Percentiles rank a stretch among this genome's conserved stretches.
Evolutionary conservation across 768 basidiomycete genomes (phyloP).

Genomic region (Imleria badia): DNA sequence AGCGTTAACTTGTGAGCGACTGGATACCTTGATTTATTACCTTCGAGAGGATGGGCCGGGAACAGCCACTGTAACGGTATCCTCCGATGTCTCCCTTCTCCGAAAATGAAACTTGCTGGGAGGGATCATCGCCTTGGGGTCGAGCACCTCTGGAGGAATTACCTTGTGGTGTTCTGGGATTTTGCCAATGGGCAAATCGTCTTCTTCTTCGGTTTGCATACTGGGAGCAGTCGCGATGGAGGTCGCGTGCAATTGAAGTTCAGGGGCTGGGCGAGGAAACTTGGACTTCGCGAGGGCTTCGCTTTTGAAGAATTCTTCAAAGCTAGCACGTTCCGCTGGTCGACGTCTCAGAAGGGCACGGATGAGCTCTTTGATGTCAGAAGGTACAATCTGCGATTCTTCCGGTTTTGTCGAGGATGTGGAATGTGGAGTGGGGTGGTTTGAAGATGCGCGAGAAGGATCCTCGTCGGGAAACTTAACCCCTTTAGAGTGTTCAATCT

Average conservation of each 20-base stretch:
- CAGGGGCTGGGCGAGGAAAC: conserved; percentile 55
- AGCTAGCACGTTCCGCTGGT: conserved; percentile 81
- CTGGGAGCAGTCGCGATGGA: conserved; percentile 12
- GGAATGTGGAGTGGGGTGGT: conserved; percentile 22
- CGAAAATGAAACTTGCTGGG: conserved; percentile 78
- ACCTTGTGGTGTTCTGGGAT: conserved; percentile 73
- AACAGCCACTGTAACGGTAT: not conserved
- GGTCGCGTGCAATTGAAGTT: conserved; percentile 13
- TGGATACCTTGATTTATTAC: conserved; percentile 8
- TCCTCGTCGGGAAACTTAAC: conserved; percentile 96
- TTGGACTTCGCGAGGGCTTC: conserved; percentile 74
- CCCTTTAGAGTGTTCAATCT: conserved; percentile 88
- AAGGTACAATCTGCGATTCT: conserved; percentile 59
- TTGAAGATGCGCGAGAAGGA: conserved; percentile 43
- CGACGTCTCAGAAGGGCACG: conserved; percentile 79
- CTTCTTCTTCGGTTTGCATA: conserved; percentile 31
- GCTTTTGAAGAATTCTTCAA: conserved; percentile 90
- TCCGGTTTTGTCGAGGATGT: conserved; percentile 35
- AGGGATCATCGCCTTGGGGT: conserved; percentile 78
- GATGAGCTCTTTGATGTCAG: conserved; percentile 87
- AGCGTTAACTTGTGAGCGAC: not conserved
- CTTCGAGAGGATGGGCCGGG: conserved; percentile 17
- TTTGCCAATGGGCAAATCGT: conserved; percentile 34
- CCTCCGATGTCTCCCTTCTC: conserved; percentile 34
- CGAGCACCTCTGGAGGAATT: conserved; percentile 78